Conservation (phyloP, 2,329 filamentous ascomycete genomes). For the Rhinocladiella similis region DNA sequence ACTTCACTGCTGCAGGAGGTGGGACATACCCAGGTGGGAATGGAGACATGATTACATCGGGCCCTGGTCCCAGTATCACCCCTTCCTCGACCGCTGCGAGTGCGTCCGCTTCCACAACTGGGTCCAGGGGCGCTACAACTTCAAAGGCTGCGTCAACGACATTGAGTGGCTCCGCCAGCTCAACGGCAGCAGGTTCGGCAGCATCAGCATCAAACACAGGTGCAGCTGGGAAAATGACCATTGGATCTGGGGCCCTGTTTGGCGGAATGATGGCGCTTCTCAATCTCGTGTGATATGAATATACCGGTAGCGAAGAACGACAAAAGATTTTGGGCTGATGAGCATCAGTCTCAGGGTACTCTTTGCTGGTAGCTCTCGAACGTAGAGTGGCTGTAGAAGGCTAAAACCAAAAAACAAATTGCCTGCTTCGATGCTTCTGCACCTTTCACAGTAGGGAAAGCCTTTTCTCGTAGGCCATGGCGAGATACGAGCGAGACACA, state of each 20-base stretch:
- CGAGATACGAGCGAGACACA: too few relatives aligned
- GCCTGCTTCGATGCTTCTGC: too few relatives aligned
- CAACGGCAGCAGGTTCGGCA: conserved; percentile 10
- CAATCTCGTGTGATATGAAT: neutral
- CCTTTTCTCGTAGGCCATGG: too few relatives aligned
- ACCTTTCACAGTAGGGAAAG: too few relatives aligned
- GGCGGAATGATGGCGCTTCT: neutral
- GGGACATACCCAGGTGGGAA: conserved; percentile 23
- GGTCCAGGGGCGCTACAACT: neutral
- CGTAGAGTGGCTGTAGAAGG: too few relatives aligned
- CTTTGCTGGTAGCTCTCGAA: too few relatives aligned
- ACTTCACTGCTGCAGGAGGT: conserved; percentile 23
- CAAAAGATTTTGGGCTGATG: neutral
- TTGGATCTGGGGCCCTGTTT: neutral
- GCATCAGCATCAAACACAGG: conserved; percentile 9
- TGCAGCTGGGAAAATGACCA: neutral
- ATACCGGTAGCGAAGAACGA: too few relatives aligned
- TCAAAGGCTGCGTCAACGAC: neutral
- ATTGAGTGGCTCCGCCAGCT: neutral
- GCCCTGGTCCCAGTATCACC: conserved; percentile 19
- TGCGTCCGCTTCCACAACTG: conserved; percentile 5
- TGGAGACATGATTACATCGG: conserved; percentile 24
- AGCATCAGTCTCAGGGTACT: too few relatives aligned
- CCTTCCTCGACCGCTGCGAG: conserved; percentile 13
- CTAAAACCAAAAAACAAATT: too few relatives aligned